These are phyloP conservation scores for Jimgerdemannia flammicorona DNA, from an alignment of 192 early-diverging fungal genomes.

Conservation along the genomic window DNA sequence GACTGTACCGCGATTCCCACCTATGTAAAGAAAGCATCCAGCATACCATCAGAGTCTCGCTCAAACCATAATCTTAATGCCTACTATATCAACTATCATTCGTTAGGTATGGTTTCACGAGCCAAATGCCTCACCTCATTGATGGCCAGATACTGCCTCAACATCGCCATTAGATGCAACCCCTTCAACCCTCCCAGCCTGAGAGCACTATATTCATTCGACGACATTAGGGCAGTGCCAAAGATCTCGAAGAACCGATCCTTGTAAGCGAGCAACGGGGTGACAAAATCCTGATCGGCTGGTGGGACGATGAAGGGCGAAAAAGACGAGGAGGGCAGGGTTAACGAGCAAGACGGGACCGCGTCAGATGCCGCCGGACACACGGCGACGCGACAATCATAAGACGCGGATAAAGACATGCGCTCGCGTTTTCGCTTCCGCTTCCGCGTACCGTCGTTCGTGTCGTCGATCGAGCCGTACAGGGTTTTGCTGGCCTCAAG, in stretches of 20 bases:
- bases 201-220: conserved; percentile 73
- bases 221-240: conserved; percentile 56
- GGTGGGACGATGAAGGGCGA: background rate
- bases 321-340: background rate
- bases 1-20: conserved; percentile 47
- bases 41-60: no score
- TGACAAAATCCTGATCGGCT: conserved; percentile 51
- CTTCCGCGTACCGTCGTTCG: conserved; percentile 24
- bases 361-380: background rate
- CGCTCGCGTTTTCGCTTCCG: background rate
- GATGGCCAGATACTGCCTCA: conserved; percentile 47
- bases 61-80: no score
- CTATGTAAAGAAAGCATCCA: conserved; percentile 1
- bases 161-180: conserved; percentile 58
- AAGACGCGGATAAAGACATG: background rate
- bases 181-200: conserved; percentile 70
- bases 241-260: conserved; percentile 74
- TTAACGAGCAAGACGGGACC: background rate
- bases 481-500: conserved; percentile 60
- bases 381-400: background rate
- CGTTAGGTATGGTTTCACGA: background rate
- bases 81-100: background rate
- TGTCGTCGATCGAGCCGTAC: conserved; percentile 52
- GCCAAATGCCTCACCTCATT: conserved; percentile 41
- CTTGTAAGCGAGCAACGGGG: conserved; percentile 69